Percentiles rank a stretch among this genome's conserved stretches.
Evolutionary conservation across 805 yeast genomes (phyloP).

Genomic region (Ogataea dorogensis): DNA sequence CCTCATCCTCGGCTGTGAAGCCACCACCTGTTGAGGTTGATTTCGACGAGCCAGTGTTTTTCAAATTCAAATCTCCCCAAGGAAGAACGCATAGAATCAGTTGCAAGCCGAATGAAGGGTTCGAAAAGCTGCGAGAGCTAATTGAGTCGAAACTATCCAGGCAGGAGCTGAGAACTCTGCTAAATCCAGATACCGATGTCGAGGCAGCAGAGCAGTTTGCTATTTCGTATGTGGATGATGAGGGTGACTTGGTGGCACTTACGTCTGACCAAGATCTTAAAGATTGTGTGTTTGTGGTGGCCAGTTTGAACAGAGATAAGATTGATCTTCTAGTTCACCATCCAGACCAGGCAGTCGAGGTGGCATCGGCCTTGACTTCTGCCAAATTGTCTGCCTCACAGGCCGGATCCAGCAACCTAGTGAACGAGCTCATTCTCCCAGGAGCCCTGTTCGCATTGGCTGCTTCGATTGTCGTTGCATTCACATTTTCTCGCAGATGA

Average conservation of each 20-base stretch:
- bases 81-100: slow-evolving; percentile 75
- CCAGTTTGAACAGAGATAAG: slow-evolving; percentile 49
- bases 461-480: slow-evolving; percentile 54
- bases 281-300: slow-evolving; percentile 67
- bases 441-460: slow-evolving; percentile 62
- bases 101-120: slow-evolving; percentile 54
- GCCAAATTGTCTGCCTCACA: slow-evolving; percentile 5
- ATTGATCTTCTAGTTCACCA: slow-evolving; percentile 75
- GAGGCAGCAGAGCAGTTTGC: slow-evolving; percentile 45
- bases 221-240: slow-evolving; percentile 78
- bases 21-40: slow-evolving; percentile 21
- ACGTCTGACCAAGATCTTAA: slow-evolving; percentile 70
- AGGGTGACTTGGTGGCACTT: slow-evolving; percentile 75
- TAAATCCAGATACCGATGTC: slow-evolving; percentile 5
- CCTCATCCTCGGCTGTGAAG: slow-evolving; percentile 19
- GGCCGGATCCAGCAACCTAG: slow-evolving; percentile 29
- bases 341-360: slow-evolving; percentile 44
- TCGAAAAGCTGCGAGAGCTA: slow-evolving; percentile 44
- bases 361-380: slow-evolving; percentile 7
- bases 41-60: slow-evolving; percentile 43
- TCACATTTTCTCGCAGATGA: slow-evolving; percentile 47
- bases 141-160: slow-evolving; percentile 42
- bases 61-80: slow-evolving; percentile 77
- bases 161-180: slow-evolving; percentile 34
- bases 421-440: slow-evolving; percentile 62